Conservation (phyloP, 371 early-diverging fungal genomes). For the Rhizomucor miehei region DNA sequence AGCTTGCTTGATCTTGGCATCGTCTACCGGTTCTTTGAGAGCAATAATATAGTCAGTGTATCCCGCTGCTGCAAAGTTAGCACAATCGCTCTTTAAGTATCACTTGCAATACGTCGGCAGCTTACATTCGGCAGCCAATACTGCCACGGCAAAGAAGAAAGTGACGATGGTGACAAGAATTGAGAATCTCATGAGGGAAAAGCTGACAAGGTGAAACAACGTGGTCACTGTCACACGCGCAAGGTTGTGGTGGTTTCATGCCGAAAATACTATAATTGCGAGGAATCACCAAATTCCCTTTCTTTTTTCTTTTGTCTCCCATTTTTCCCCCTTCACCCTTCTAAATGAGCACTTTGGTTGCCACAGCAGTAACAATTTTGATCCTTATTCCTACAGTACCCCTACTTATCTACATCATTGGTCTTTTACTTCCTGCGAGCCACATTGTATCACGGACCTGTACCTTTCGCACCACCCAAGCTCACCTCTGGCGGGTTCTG, state of each 20-base stretch:
- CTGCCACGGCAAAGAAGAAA: slow-evolving; percentile 3
- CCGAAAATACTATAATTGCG: no score
- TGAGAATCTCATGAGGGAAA: slow-evolving; percentile 1
- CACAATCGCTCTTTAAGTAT: not conserved
- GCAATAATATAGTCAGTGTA: slow-evolving; percentile 22
- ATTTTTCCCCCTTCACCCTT: not conserved
- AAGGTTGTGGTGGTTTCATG: no score
- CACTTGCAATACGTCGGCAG: no score
- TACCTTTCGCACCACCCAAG: slow-evolving; percentile 19
- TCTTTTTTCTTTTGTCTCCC: not conserved
- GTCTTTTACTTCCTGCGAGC: slow-evolving; percentile 20
- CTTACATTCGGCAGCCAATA: slow-evolving; percentile 10
- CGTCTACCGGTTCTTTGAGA: slow-evolving; percentile 12
- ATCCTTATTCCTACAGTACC: slow-evolving; percentile 14
- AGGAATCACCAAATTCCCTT: not conserved
- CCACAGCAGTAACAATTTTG: not conserved
- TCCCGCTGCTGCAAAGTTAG: slow-evolving; percentile 4
- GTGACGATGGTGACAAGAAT: not conserved
- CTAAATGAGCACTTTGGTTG: not conserved
- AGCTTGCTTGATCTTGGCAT: slow-evolving; percentile 13
- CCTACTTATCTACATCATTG: slow-evolving; percentile 17
- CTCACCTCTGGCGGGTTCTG: slow-evolving; percentile 35
- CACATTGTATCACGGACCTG: slow-evolving; percentile 21
- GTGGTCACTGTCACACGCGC: not conserved
- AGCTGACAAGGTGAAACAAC: not conserved